Percentiles rank a stretch among this genome's conserved stretches.
Conservation (phyloP, 1,284 basidiomycete genomes). For the Malassezia yamatoensis region DNA sequence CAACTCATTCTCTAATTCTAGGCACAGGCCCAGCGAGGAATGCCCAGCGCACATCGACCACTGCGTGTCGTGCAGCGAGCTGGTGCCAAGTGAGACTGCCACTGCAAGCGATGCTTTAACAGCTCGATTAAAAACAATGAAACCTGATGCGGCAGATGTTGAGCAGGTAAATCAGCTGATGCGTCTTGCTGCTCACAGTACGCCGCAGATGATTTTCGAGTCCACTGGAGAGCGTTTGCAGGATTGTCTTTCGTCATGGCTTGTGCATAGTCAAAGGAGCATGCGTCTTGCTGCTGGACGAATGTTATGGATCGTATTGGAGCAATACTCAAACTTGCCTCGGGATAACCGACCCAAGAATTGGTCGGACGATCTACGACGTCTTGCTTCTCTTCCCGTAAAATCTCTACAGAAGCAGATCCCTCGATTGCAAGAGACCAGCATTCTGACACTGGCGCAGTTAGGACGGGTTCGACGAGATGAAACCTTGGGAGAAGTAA, state of each 20-base stretch:
- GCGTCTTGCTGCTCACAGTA: not conserved
- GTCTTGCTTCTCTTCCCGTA: not conserved
- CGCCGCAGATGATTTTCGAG: not conserved
- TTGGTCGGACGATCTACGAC: not conserved
- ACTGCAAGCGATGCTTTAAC: not conserved
- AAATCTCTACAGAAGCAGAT: not conserved
- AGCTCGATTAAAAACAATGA: not conserved
- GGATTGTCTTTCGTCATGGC: not conserved
- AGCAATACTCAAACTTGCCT: not conserved
- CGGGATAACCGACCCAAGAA: not conserved
- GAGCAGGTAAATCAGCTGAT: not conserved
- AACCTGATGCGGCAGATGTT: not conserved
- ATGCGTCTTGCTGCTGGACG: slow-evolving; percentile 12
- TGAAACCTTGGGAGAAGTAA: not conserved
- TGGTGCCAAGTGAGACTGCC: not conserved
- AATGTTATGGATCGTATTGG: not conserved
- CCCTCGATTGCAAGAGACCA: slow-evolving; percentile 12
- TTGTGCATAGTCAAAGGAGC: not conserved
- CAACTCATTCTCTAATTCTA: no score
- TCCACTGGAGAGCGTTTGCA: not conserved
- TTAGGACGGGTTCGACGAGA: slow-evolving; percentile 13
- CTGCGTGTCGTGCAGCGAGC: not conserved
- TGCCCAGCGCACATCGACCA: not conserved
- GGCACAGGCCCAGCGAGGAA: not conserved
- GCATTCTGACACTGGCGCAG: slow-evolving; percentile 5